Conservation (phyloP, 1,284 basidiomycete species). For the Hymenochaete sp. region DNA sequence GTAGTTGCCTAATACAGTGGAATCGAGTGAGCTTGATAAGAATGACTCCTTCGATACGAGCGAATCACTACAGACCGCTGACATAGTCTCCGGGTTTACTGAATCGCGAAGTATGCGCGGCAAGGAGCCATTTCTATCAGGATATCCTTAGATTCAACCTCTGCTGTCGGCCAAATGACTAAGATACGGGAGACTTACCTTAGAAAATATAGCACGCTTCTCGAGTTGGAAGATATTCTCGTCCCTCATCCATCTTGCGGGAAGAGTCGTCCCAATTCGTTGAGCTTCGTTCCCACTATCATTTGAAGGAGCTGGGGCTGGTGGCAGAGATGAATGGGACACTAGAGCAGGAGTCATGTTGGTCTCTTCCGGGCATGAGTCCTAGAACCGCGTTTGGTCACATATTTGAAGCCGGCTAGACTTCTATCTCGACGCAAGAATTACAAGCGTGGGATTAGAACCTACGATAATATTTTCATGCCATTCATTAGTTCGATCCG, state of each 20-base stretch:
- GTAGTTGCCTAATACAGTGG: conserved; percentile 9
- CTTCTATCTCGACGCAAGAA: no score
- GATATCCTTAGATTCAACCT: not conserved
- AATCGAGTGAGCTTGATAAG: not conserved
- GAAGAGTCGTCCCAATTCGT: conserved; percentile 16
- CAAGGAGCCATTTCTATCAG: conserved; percentile 19
- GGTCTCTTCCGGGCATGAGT: no score
- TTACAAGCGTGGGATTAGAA: no score
- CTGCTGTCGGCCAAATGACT: not conserved
- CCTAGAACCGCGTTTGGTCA: no score
- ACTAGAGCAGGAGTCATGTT: no score
- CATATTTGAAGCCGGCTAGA: no score
- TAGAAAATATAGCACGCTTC: conserved; percentile 24
- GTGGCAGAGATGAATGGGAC: no score
- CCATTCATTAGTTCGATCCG: no score
- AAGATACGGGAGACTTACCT: conserved; percentile 10
- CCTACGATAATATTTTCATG: no score
- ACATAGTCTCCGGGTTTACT: conserved; percentile 23
- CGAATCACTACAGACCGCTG: conserved; percentile 14
- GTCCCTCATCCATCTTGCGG: conserved; percentile 15
- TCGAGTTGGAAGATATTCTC: conserved; percentile 21
- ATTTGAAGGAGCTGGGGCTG: no score
- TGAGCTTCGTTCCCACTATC: no score
- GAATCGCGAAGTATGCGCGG: conserved; percentile 21
- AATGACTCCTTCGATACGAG: not conserved